Percentiles rank a stretch among this genome's conserved stretches.
phyloP scores from a whole-genome alignment of 148 eudicot species.

The Chenopodium suecicum region DNA sequence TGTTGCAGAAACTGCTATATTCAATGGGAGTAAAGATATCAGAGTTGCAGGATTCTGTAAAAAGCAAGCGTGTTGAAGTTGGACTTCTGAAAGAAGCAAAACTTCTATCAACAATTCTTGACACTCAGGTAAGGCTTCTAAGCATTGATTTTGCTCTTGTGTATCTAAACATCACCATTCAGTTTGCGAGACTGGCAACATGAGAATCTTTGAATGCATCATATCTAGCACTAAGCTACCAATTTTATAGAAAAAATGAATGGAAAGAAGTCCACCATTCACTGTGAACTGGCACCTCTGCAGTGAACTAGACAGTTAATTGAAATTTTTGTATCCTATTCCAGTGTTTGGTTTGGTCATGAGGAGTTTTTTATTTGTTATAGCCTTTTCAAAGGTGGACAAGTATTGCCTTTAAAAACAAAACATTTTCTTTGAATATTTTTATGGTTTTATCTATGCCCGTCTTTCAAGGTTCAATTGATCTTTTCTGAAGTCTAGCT shows the following conservation, averaged over 20 bases:
- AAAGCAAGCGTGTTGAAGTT: slow-evolving; percentile 56
- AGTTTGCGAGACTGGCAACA: not conserved
- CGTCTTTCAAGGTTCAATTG: not conserved
- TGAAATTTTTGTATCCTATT: not conserved
- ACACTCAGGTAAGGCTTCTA: slow-evolving; percentile 55
- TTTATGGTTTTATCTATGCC: too few species aligned
- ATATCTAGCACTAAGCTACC: not conserved
- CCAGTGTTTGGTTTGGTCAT: not conserved
- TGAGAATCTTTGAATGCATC: not conserved
- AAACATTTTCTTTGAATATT: too few species aligned
- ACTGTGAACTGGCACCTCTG: not conserved
- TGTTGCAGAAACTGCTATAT: slow-evolving; percentile 50
- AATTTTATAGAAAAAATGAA: not conserved
- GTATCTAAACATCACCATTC: not conserved
- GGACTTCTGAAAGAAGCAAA: slow-evolving; percentile 36
- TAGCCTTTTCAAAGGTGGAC: not conserved
- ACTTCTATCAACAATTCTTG: slow-evolving; percentile 47
- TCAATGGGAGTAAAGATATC: slow-evolving; percentile 56
- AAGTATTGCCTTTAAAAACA: too few species aligned
- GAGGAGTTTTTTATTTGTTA: not conserved
- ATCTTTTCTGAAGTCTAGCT: not conserved
- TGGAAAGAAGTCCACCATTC: not conserved
- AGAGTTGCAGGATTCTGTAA: slow-evolving; percentile 51
- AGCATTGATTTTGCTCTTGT: slow-evolving; percentile 5
- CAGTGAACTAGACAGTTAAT: not conserved